Evolutionary conservation across 1,139 yeast genomes (phyloP).

Genomic region (Maudiozyma humilis): DNA sequence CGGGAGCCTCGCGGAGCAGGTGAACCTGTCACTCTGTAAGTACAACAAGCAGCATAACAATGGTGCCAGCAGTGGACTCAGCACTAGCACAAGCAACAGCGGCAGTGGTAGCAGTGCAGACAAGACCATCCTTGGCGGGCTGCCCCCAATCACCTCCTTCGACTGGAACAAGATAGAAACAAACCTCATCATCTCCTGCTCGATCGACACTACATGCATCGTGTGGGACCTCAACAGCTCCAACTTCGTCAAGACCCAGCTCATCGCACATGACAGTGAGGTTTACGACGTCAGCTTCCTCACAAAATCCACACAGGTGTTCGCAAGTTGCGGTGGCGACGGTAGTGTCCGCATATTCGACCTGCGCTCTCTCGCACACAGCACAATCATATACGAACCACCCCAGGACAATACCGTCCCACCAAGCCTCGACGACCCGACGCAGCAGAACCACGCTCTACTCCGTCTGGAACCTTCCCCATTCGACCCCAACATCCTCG

Average conservation of each 20-base stretch:
- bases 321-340: slow-evolving; percentile 92
- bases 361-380: slow-evolving; percentile 79
- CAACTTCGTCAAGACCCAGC: slow-evolving; percentile 81
- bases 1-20: slow-evolving; percentile 23
- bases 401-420: slow-evolving; percentile 12
- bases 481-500: slow-evolving; percentile 69
- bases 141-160: slow-evolving; percentile 84
- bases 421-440: slow-evolving; percentile 3
- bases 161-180: slow-evolving; percentile 84
- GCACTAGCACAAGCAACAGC: slow-evolving; percentile 5
- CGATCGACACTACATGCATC: slow-evolving; percentile 94
- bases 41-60: slow-evolving; percentile 24
- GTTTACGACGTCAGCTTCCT: slow-evolving; percentile 88
- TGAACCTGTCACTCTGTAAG: slow-evolving; percentile 29
- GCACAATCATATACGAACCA: slow-evolving; percentile 86
- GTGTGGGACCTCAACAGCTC: slow-evolving; percentile 72
- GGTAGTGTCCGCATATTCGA: slow-evolving; percentile 93
- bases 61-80: background rate
- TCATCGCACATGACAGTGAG: slow-evolving; percentile 93
- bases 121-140: slow-evolving; percentile 27
- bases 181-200: slow-evolving; percentile 66
- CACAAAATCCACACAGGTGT: slow-evolving; percentile 65
- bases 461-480: slow-evolving; percentile 72
- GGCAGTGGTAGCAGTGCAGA: background rate
- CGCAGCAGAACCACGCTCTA: slow-evolving; percentile 29